A percentile compares a stretch with the other conserved stretches of the same genome.
phyloP scores from a whole-genome alignment of 208 protist species.

The Leishmania major region DNA sequence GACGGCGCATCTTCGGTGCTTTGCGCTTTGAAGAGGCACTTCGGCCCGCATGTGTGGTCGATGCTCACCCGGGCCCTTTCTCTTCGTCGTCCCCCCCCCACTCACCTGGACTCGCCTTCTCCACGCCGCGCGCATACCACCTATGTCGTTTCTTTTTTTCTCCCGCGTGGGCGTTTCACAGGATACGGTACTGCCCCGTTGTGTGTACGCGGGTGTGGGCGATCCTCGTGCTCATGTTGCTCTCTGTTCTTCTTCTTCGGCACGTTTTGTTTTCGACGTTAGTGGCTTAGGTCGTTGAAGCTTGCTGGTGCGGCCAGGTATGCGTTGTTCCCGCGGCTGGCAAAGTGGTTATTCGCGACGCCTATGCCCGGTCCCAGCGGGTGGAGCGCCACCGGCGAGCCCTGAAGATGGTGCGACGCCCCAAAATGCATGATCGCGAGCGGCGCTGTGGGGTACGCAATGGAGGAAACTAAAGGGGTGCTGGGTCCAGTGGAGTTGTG shows the following conservation, averaged over 20 bases:
- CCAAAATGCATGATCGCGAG: conserved; percentile 29
- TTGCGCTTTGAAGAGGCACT: background rate
- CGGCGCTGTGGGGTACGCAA: conserved; percentile 14
- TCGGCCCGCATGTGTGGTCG: background rate
- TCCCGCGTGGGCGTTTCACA: background rate
- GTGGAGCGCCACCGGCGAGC: conserved; percentile 1
- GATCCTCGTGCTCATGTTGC: background rate
- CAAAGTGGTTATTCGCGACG: conserved; percentile 27
- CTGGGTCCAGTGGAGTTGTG: conserved; percentile 31
- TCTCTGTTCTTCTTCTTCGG: background rate
- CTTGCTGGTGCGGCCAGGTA: conserved; percentile 17
- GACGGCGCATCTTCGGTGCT: background rate
- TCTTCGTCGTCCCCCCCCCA: background rate
- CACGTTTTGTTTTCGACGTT: background rate
- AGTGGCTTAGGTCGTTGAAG: background rate
- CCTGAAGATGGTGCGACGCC: conserved; percentile 19
- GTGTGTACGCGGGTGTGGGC: background rate
- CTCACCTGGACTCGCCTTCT: background rate
- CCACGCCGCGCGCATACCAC: background rate
- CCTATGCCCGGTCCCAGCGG: conserved; percentile 8
- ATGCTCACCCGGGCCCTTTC: background rate
- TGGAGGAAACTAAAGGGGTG: conserved; percentile 19
- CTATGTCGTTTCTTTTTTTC: background rate
- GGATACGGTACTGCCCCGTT: background rate
- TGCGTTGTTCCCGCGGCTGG: conserved; percentile 15